phyloP scores from a whole-genome alignment of 1,139 yeast species.

The Pichia norvegensis region DNA sequence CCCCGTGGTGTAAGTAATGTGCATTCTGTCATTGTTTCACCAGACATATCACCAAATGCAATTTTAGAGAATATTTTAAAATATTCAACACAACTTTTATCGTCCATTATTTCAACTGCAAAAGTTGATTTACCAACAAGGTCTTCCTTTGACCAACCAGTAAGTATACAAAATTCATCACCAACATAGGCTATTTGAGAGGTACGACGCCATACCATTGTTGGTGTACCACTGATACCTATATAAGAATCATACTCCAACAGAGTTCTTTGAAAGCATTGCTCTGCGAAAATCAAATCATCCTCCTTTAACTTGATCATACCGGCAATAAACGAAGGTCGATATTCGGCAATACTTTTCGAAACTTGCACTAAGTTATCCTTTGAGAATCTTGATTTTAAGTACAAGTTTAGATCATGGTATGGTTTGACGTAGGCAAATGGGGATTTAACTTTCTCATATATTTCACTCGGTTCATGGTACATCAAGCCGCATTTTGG shows the following conservation, averaged over 20 bases:
- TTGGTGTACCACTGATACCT: constrained; percentile 82
- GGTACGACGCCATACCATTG: constrained; percentile 90
- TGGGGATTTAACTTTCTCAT: constrained; percentile 64
- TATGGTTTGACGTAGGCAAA: constrained; percentile 88
- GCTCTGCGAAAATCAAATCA: constrained; percentile 91
- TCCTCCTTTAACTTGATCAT: constrained; percentile 83
- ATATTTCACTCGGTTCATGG: constrained; percentile 73
- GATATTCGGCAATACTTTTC: constrained; percentile 76
- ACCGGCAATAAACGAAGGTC: constrained; percentile 91
- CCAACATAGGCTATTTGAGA: constrained; percentile 95
- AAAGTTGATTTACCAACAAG: constrained; percentile 59
- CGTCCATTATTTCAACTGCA: constrained; percentile 86
- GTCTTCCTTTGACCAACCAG: constrained; percentile 80
- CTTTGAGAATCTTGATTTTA: constrained; percentile 62
- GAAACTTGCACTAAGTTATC: constrained; percentile 67
- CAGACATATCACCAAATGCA: constrained; percentile 87
- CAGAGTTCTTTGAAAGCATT: constrained; percentile 86
- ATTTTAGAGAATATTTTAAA: constrained; percentile 77
- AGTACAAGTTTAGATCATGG: constrained; percentile 69
- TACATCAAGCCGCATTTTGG: constrained; percentile 33
- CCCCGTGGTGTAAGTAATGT: constrained; percentile 49
- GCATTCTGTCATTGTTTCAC: constrained; percentile 85
- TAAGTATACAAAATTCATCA: constrained; percentile 78
- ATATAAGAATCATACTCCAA: constrained; percentile 84
- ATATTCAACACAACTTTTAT: constrained; percentile 76